phyloP scores from a whole-genome alignment of 805 yeast genomes.

The Yarrowia bubula region DNA sequence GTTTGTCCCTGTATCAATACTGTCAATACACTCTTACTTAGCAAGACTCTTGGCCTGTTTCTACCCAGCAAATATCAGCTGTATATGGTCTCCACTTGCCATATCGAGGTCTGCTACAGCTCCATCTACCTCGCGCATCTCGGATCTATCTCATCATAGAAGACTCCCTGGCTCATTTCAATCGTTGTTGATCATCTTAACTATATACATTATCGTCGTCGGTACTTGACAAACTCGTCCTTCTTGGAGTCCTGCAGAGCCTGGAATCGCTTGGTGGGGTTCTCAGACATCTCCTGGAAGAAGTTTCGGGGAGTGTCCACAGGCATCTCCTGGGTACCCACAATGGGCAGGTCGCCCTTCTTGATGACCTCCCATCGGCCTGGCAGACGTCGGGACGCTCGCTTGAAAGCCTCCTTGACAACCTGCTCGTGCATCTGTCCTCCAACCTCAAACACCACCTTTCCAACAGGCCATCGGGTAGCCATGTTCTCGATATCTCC shows the following conservation, averaged over 20 bases:
- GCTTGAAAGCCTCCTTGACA: conserved; percentile 83
- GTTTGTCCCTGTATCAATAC: too few species aligned
- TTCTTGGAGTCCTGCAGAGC: conserved; percentile 53
- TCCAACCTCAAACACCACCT: conserved; percentile 78
- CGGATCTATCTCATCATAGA: too few species aligned
- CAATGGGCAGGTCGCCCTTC: conserved; percentile 61
- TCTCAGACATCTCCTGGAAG: conserved; percentile 51
- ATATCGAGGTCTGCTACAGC: too few species aligned
- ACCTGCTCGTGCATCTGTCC: conserved; percentile 80
- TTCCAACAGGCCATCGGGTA: conserved; percentile 92
- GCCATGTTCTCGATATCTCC: conserved; percentile 98
- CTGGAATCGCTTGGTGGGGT: conserved; percentile 65
- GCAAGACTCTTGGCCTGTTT: too few species aligned
- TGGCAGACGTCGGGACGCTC: conserved; percentile 89
- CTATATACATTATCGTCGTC: conserved; percentile 51
- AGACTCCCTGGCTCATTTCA: too few species aligned
- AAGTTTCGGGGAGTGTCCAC: conserved; percentile 51
- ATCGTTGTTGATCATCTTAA: too few species aligned
- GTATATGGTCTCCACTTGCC: too few species aligned
- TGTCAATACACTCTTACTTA: too few species aligned
- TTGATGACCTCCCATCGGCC: conserved; percentile 86
- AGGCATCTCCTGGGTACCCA: conserved; percentile 59
- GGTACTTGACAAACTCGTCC: conserved; percentile 55
- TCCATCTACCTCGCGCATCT: too few species aligned
- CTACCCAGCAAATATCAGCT: too few species aligned